Percentiles rank a stretch among this genome's conserved stretches.
Evolutionary conservation across 106 monocot genomes (phyloP).

Genomic region (Dendrobium chrysotoxum): DNA sequence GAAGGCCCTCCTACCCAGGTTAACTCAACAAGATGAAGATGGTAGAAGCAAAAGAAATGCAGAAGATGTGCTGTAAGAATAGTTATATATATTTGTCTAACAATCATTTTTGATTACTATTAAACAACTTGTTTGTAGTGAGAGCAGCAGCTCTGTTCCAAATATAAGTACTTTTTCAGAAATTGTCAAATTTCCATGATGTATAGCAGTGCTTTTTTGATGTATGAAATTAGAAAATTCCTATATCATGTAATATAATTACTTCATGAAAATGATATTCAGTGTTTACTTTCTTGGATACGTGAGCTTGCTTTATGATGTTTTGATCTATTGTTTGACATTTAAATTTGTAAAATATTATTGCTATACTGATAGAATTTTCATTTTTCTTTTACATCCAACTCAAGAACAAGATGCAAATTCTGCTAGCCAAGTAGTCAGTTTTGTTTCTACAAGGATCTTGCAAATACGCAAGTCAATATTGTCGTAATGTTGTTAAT

Average conservation of each 20-base stretch:
- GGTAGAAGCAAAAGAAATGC: background rate
- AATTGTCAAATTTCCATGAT: background rate
- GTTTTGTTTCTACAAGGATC: too few species aligned
- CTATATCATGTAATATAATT: background rate
- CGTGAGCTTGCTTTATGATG: background rate
- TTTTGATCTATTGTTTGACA: background rate
- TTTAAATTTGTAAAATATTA: background rate
- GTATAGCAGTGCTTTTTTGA: background rate
- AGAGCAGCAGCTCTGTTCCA: background rate
- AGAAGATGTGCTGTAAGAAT: background rate
- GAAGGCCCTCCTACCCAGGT: conserved; percentile 25
- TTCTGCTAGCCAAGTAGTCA: too few species aligned
- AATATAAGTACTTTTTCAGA: background rate
- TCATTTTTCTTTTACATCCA: background rate
- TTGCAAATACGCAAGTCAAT: too few species aligned
- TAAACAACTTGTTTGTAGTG: background rate
- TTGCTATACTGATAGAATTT: background rate
- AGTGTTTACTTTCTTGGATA: background rate
- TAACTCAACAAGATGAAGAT: conserved; percentile 34
- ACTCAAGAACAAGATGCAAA: too few species aligned
- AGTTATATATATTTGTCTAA: background rate
- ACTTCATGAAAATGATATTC: background rate
- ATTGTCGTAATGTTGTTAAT: too few species aligned
- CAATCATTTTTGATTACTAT: background rate
- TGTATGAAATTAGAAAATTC: background rate